Evolutionary conservation across 768 basidiomycete species (phyloP), one percentile per base, ranked within the genome.

Genomic region (Boletus rubescentipes): DNA sequence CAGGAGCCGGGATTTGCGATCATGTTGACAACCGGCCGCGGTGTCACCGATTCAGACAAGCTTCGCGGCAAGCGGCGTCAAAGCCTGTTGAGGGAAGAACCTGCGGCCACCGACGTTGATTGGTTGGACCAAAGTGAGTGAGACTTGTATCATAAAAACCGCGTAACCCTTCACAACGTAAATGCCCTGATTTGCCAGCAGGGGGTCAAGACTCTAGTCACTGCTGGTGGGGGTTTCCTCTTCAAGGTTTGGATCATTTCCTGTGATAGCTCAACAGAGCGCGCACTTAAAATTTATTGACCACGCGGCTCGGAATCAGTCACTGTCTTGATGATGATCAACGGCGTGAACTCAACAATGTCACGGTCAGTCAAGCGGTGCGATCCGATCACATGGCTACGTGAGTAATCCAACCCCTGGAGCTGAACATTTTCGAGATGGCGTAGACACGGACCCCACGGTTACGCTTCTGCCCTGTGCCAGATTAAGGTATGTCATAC

Each of bases 341-440:
- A 21, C 16, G 14, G 41, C 23, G 9, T 16, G 18, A 30, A 29
- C 36, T 14, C 38, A 23, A 11, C 44, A n/a, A 21, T 16, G 43
- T 14, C n/a, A n/a, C n/a, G n/a, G n/a, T n/a, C 10, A 35, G n/a
- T 9, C 35, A 9, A 39, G 30, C 15, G 20, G 31, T 39, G 34
- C 32, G 30, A 34, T 44, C 45, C 38, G 51, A 57, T 61, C 66
- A 54, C 58, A 59, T 51, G 53, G 55, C 43, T 50, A 54, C 45
- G n/a, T 45, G 54, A 44, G 40, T 48, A 35, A 36, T 44, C 43
- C n/a, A 42, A 49, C 20, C 26, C 23, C 46, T 35, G 42, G 41
- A 43, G n/a, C 9, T 20, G 39, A 46, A 26, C 26, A 26, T 26
- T 26, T 26, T 26, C 26, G 6, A n/a, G 29, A 11, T 38, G 35